These are phyloP conservation scores for Phytophthora syringae DNA, from an alignment of 352 stramenopile species.

Conservation along the genomic window DNA sequence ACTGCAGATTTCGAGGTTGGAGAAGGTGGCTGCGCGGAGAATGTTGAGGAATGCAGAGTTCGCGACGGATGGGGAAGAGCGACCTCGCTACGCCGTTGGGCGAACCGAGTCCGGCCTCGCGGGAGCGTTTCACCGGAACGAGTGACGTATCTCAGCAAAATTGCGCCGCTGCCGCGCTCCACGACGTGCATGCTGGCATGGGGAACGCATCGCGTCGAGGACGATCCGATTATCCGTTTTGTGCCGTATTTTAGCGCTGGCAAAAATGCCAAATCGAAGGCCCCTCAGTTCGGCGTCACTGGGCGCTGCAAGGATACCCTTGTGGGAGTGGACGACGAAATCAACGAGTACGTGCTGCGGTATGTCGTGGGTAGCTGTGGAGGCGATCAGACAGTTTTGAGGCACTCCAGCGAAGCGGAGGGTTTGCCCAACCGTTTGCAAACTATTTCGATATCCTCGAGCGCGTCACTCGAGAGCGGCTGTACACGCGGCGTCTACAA, in stretches of 20 bases:
- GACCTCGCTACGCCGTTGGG: conserved; percentile 52
- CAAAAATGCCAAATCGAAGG: conserved; percentile 34
- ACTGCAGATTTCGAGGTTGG: conserved; percentile 47
- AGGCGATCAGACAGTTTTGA: conserved; percentile 48
- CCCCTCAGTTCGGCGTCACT: conserved; percentile 42
- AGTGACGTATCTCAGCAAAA: conserved; percentile 50
- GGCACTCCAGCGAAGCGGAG: conserved; percentile 49
- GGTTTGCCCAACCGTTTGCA: conserved; percentile 60
- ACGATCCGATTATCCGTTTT: conserved; percentile 86
- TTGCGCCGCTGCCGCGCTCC: conserved; percentile 57
- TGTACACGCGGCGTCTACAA: conserved; percentile 27
- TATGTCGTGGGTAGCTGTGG: conserved; percentile 53
- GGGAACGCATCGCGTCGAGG: conserved; percentile 62
- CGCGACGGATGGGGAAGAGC: conserved; percentile 16
- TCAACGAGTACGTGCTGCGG: conserved; percentile 68
- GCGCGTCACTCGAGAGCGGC: conserved; percentile 29
- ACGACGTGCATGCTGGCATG: conserved; percentile 69
- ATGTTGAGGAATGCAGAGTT: conserved; percentile 46
- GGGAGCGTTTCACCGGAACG: conserved; percentile 40
- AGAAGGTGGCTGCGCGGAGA: conserved; percentile 53
- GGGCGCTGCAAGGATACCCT: conserved; percentile 48
- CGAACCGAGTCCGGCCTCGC: conserved; percentile 49
- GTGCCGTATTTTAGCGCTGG: conserved; percentile 58
- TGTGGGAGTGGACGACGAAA: conserved; percentile 65
- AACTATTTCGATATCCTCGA: conserved; percentile 64